Conservation (phyloP, 2,329 filamentous ascomycete species). For the Apiospora malaysiana region DNA sequence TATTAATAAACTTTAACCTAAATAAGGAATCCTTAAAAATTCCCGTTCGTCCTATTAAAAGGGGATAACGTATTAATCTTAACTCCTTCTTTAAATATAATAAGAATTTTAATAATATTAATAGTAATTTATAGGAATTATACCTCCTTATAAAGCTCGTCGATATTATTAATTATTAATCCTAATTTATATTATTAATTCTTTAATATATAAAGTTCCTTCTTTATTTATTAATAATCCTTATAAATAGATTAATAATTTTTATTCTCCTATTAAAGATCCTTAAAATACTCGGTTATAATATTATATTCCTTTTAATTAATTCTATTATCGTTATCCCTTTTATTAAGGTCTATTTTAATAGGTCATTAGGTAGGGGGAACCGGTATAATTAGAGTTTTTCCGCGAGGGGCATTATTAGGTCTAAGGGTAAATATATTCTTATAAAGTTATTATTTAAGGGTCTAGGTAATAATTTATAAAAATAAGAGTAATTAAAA, state of each 20-base stretch:
- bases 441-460: too few relatives aligned
- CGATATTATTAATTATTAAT: not conserved
- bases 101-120: not conserved
- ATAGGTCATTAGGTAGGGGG: too few relatives aligned
- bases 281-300: not conserved
- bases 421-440: too few relatives aligned
- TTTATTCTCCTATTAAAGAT: not conserved
- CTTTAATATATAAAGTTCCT: not conserved
- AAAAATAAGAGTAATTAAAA: too few relatives aligned
- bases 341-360: too few relatives aligned
- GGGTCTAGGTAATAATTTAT: too few relatives aligned
- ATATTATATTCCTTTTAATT: too few relatives aligned
- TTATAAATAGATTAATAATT: too few relatives aligned
- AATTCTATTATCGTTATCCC: too few relatives aligned
- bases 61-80: not conserved
- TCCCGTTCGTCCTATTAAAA: not conserved
- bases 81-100: not conserved
- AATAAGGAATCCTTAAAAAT: not conserved
- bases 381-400: too few relatives aligned
- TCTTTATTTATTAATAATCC: not conserved
- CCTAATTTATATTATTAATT: not conserved
- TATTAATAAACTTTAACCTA: not conserved
- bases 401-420: too few relatives aligned
- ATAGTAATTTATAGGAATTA: not conserved
- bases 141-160: not conserved